Conservation (phyloP, 2,329 filamentous ascomycete species). For the Dothistroma septosporum region DNA sequence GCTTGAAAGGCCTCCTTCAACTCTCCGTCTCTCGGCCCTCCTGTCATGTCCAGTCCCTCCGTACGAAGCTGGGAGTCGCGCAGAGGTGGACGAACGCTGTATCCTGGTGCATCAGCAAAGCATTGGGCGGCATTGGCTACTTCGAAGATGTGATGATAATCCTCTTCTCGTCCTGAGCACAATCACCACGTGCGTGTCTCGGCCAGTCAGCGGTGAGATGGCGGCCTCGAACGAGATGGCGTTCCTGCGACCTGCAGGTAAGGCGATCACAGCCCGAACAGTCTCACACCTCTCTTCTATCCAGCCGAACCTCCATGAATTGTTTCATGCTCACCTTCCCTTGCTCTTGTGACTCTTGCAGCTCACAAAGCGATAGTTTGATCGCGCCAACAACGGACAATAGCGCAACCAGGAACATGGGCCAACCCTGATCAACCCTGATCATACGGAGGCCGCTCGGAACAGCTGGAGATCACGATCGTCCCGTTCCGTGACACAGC, state of each 20-base stretch:
- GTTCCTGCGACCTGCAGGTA: background rate
- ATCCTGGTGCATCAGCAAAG: background rate
- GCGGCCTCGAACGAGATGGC: background rate
- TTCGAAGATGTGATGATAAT: background rate
- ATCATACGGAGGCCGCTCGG: background rate
- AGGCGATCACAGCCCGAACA: background rate
- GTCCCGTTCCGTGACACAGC: background rate
- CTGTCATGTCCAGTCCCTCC: background rate
- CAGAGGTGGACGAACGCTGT: background rate
- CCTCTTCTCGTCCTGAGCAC: background rate
- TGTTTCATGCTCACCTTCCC: background rate
- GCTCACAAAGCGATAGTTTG: background rate
- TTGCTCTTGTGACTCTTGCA: background rate
- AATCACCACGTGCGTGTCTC: background rate
- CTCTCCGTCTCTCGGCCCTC: background rate
- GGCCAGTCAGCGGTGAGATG: slow-evolving; percentile 1
- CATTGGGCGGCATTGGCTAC: background rate
- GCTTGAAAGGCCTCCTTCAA: background rate
- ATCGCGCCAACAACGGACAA: background rate
- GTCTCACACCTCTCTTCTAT: background rate
- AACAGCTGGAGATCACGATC: background rate
- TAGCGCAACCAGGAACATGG: background rate
- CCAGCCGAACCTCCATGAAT: background rate
- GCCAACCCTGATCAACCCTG: background rate
- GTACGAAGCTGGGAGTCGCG: background rate